Conservation (phyloP, 495 filamentous ascomycete species). For the Xylaria venustula region DNA sequence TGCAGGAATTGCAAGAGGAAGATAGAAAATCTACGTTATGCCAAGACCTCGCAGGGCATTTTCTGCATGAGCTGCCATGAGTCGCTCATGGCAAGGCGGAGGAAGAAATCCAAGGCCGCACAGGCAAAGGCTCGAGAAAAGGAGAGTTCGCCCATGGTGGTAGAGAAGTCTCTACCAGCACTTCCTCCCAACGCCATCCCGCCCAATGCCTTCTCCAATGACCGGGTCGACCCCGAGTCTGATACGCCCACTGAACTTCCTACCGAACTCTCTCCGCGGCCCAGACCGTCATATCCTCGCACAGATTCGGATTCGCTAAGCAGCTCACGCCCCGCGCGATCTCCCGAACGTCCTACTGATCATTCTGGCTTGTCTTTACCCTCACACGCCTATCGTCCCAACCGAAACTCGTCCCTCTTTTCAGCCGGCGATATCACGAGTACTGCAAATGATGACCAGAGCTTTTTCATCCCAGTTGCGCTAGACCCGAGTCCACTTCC, state of each 20-base stretch:
- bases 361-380: conserved; percentile 66
- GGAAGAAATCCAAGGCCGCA: conserved; percentile 78
- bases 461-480: conserved; percentile 87
- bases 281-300: conserved; percentile 49
- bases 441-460: conserved; percentile 56
- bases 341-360: conserved; percentile 46
- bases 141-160: conserved; percentile 61
- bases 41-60: conserved; percentile 94
- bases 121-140: conserved; percentile 60
- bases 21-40: conserved; percentile 98
- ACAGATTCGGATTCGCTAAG: conserved; percentile 48
- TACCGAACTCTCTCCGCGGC: conserved; percentile 68
- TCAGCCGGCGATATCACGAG: conserved; percentile 52
- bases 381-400: conserved; percentile 73
- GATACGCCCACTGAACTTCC: conserved; percentile 72
- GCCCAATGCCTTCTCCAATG: conserved; percentile 57
- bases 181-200: conserved; percentile 74
- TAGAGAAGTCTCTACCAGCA: conserved; percentile 93
- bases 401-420: conserved; percentile 68
- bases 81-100: conserved; percentile 91
- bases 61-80: conserved; percentile 99
- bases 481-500: conserved; percentile 77
- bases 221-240: conserved; percentile 73
- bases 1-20: conserved; percentile 98
- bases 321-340: conserved; percentile 48